Percentiles rank a stretch among this genome's conserved stretches.
Conservation (phyloP, 2,329 filamentous ascomycete species). For the Fusarium caatingaense region DNA sequence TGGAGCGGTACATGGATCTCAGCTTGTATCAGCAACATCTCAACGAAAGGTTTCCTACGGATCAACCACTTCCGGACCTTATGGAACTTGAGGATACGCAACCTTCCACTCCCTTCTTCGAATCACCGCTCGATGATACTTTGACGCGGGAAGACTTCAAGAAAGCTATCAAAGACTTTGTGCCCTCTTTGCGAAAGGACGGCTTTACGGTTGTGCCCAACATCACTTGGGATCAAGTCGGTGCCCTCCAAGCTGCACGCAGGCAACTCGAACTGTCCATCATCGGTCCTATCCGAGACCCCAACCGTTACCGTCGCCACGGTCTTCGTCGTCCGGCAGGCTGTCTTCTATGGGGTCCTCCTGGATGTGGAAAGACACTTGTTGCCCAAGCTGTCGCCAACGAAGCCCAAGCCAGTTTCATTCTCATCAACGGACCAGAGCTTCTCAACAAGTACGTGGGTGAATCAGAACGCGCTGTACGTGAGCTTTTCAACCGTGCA, state of each 20-base stretch:
- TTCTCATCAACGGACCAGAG: slow-evolving; percentile 96
- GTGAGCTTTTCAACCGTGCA: slow-evolving; percentile 90
- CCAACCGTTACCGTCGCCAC: slow-evolving; percentile 78
- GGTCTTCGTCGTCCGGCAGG: slow-evolving; percentile 86
- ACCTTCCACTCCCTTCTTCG: neutral
- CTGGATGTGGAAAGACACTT: slow-evolving; percentile 95
- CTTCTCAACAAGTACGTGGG: slow-evolving; percentile 98
- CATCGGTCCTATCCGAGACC: slow-evolving; percentile 87
- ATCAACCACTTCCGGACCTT: slow-evolving; percentile 9
- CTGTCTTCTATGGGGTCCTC: slow-evolving; percentile 94
- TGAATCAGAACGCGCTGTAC: slow-evolving; percentile 91
- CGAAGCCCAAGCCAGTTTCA: slow-evolving; percentile 96
- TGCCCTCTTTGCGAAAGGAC: slow-evolving; percentile 80
- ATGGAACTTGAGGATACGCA: slow-evolving; percentile 33
- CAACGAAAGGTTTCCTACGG: neutral
- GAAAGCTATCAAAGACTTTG: slow-evolving; percentile 73
- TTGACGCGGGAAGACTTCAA: slow-evolving; percentile 69
- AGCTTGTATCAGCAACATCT: neutral
- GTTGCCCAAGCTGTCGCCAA: slow-evolving; percentile 97
- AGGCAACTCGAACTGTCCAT: slow-evolving; percentile 86
- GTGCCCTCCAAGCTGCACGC: slow-evolving; percentile 82
- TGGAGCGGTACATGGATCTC: slow-evolving; percentile 46
- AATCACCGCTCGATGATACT: slow-evolving; percentile 1
- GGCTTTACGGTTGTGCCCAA: slow-evolving; percentile 95
- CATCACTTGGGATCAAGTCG: slow-evolving; percentile 93